Percentiles rank a stretch among this genome's conserved stretches.
phyloP scores from a whole-genome alignment of 768 basidiomycete species.

The Dioszegia hungarica region DNA sequence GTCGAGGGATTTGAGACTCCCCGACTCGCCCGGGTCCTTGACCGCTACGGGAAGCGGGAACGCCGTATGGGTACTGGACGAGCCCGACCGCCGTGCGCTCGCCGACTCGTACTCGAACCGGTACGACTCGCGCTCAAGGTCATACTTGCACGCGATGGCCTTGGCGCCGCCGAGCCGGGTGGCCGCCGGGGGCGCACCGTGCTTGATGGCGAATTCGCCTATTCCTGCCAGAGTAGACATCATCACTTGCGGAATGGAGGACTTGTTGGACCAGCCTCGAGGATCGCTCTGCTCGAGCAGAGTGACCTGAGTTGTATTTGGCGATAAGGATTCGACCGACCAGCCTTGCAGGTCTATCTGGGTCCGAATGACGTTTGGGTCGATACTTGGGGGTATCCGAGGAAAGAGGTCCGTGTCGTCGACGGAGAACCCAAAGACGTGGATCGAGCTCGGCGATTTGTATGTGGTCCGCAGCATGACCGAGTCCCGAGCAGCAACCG shows the following conservation, averaged over 20 bases:
- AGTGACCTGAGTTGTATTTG: slow-evolving; percentile 87
- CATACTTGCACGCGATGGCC: slow-evolving; percentile 69
- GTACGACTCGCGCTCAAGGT: slow-evolving; percentile 76
- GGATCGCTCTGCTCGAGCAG: slow-evolving; percentile 95
- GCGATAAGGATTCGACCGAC: slow-evolving; percentile 92
- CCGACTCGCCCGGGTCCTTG: slow-evolving; percentile 40
- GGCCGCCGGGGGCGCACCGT: slow-evolving; percentile 87
- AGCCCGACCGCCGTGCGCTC: slow-evolving; percentile 48
- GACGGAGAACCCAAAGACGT: slow-evolving; percentile 90
- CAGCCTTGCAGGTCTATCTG: slow-evolving; percentile 99
- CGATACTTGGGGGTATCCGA: slow-evolving; percentile 56
- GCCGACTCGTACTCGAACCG: slow-evolving; percentile 68
- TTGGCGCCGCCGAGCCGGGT: slow-evolving; percentile 75
- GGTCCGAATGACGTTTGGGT: slow-evolving; percentile 77
- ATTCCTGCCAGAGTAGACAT: slow-evolving; percentile 80
- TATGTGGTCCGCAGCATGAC: slow-evolving; percentile 92
- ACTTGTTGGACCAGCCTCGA: slow-evolving; percentile 94
- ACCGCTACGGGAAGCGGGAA: slow-evolving; percentile 39
- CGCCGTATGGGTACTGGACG: slow-evolving; percentile 38
- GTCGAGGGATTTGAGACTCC: slow-evolving; percentile 32
- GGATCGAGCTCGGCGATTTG: slow-evolving; percentile 90
- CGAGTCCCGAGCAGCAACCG: slow-evolving; percentile 81
- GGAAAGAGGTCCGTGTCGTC: slow-evolving; percentile 86
- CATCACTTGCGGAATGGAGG: slow-evolving; percentile 91
- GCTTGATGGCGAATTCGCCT: slow-evolving; percentile 92